These are phyloP conservation scores for Metrosideros polymorpha DNA, from an alignment of 441 rosid genomes.

Conservation along the genomic window DNA sequence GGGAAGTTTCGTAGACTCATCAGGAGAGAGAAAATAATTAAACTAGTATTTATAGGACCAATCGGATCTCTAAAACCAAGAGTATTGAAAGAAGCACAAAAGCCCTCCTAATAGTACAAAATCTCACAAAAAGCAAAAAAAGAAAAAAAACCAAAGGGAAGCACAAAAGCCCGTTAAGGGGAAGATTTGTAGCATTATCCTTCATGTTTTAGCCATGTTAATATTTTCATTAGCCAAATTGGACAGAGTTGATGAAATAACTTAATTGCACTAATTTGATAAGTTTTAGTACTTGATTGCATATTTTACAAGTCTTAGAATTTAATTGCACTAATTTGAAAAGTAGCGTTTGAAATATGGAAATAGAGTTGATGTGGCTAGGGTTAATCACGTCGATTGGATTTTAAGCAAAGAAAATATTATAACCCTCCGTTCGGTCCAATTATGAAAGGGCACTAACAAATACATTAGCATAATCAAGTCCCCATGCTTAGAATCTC, in stretches of 20 bases:
- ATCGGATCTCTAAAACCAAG: too few relatives aligned
- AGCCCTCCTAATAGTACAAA: background rate
- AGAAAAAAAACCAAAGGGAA: too few relatives aligned
- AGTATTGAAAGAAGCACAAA: too few relatives aligned
- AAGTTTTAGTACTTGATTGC: background rate
- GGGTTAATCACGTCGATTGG: background rate
- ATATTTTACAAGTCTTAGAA: background rate
- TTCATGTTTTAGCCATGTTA: background rate
- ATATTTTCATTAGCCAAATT: background rate
- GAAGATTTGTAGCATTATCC: background rate
- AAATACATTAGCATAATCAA: too few relatives aligned
- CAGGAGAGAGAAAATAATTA: too few relatives aligned
- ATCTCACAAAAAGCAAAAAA: background rate
- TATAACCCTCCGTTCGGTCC: rapidly evolving
- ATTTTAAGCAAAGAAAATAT: background rate
- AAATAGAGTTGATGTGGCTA: background rate
- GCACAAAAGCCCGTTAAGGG: too few relatives aligned
- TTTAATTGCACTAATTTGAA: background rate
- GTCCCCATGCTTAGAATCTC: too few relatives aligned
- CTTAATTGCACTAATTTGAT: too few relatives aligned
- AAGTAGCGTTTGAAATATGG: background rate
- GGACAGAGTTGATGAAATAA: background rate
- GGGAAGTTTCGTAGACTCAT: too few relatives aligned
- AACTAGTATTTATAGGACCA: too few relatives aligned
- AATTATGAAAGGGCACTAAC: too few relatives aligned